Evolutionary conservation across 164 flowering plant species (phyloP), one percentile per base, ranked within the genome.

Genomic region (Tetrastigma voinierianum): DNA sequence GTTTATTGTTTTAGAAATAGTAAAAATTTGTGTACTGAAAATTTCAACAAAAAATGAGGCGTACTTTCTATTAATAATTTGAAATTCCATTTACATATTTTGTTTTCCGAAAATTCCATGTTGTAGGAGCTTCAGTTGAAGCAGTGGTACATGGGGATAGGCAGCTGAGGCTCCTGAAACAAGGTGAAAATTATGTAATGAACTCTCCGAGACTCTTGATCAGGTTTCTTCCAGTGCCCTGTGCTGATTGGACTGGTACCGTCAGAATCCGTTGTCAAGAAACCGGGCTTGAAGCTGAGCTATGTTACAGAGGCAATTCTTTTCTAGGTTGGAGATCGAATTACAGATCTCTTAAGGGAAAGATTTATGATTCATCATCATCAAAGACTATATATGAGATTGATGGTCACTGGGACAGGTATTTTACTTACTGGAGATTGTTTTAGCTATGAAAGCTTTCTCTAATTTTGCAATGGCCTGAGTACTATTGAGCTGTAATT

Each of bases 331-430:
- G 80, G 7, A 71, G 83, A 67, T 76, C 86, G 20, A n/a, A 62
- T 65, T 58, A 71, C 19, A 76, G 84, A 70, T 75, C 85, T 3
- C 56, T 93, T 11, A 83, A 66, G 64, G 98, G 98, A 46, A 89
- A 79, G 67, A 94, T 94, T 40, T 65, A 78, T 49, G 67, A 68
- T 6, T 76, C 89, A 10, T 78, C 83, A 2, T 76, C 96, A 0
- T 60, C 17, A 65, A 77, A 86, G 62, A 74, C 80, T 19, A 70
- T 93, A 4, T 86, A 69, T 32, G 87, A 88, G 69, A 72, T 94
- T 25, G 53, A 76, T 57, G 97, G 98, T 48, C 85, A 81, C 17
- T 94, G 98, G 98, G 97, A 94, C 59, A 84, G 90, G 98, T 93
- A 81, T 12, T 16, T 48, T 9, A n/a, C n/a, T n/a, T n/a, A n/a